Evolutionary conservation across 1,139 yeast genomes (phyloP).

Genomic region (Saccharomycopsis crataegensis): DNA sequence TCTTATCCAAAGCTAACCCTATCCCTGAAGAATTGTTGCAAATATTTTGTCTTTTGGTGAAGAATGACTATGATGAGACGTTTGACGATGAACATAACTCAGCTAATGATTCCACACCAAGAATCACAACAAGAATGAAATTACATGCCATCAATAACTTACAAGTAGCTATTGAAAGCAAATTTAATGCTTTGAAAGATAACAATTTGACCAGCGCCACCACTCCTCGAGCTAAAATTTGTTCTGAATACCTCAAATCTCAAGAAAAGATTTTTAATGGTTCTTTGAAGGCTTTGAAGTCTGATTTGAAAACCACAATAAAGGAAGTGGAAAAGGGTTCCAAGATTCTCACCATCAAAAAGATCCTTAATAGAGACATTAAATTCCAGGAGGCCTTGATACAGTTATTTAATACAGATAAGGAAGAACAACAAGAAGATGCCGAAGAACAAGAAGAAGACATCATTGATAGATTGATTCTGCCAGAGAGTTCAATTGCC

Average conservation of each 20-base stretch:
- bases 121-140: constrained; percentile 10
- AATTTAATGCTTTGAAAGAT: not conserved
- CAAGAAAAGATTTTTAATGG: constrained; percentile 9
- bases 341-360: constrained; percentile 12
- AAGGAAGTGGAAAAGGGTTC: constrained; percentile 5
- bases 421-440: not conserved
- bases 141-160: constrained; percentile 12
- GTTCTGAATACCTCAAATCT: not conserved
- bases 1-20: constrained; percentile 2
- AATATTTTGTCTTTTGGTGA: constrained; percentile 8
- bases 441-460: constrained; percentile 1
- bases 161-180: constrained; percentile 12
- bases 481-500: not conserved
- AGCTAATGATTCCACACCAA: not conserved
- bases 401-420: not conserved
- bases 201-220: not conserved
- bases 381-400: constrained; percentile 6
- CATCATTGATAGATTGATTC: not conserved
- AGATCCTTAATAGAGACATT: constrained; percentile 14
- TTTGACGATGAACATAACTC: not conserved
- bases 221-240: not conserved
- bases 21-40: constrained; percentile 10
- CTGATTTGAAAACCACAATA: constrained; percentile 3
- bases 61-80: constrained; percentile 10
- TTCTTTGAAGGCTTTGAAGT: constrained; percentile 8